Percentiles rank a stretch among this genome's conserved stretches.
Evolutionary conservation across 768 basidiomycete genomes (phyloP).

Genomic region (Kwoniella dejecticola): DNA sequence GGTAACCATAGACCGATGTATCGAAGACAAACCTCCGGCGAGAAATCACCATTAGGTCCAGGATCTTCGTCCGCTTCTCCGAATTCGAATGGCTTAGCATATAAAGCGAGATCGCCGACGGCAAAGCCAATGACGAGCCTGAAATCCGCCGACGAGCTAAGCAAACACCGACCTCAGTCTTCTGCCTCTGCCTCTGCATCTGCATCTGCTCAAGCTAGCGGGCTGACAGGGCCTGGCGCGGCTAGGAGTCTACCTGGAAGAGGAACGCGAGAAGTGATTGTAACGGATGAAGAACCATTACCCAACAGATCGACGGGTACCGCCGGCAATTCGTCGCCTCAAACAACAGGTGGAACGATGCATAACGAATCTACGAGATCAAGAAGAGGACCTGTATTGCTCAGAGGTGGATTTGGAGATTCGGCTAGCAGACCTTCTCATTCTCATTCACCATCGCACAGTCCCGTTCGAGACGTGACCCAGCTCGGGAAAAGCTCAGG

Average conservation of each 20-base stretch:
- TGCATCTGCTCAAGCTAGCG: too few species aligned
- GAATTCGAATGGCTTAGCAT: neutral
- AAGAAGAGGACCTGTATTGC: conserved; percentile 44
- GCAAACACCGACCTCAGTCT: neutral
- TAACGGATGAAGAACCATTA: conserved; percentile 9
- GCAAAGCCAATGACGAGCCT: conserved; percentile 18
- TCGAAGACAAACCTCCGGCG: conserved; percentile 25
- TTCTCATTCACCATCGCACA: conserved; percentile 18
- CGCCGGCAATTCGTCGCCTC: conserved; percentile 28
- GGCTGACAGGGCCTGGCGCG: neutral
- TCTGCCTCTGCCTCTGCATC: neutral
- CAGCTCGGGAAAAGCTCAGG: neutral
- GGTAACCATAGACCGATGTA: conserved; percentile 11
- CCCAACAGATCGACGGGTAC: conserved; percentile 26
- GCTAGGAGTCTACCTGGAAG: conserved; percentile 42
- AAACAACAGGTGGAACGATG: conserved; percentile 34
- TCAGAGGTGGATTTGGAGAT: conserved; percentile 47
- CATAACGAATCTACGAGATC: conserved; percentile 18
- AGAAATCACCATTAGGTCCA: conserved; percentile 18
- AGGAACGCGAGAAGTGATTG: conserved; percentile 3
- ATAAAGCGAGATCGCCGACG: conserved; percentile 1
- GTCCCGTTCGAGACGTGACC: conserved; percentile 11
- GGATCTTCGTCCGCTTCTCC: neutral
- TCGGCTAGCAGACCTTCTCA: neutral
- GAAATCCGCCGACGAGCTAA: conserved; percentile 15